Base-by-base conservation (phyloP, 306 rosid species). In the Betula pendula region DNA sequence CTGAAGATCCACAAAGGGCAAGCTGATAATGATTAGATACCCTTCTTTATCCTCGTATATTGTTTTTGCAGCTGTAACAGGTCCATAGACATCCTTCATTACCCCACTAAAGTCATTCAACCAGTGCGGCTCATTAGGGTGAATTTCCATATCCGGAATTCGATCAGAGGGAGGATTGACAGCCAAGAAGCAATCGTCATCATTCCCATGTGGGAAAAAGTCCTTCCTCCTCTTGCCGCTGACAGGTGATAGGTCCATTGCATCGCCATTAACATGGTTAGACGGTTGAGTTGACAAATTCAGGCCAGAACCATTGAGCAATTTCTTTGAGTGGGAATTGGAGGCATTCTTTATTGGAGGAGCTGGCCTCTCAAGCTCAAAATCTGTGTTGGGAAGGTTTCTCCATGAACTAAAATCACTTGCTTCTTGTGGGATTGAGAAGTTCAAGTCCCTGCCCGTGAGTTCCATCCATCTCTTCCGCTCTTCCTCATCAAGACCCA, bases 401-500 rank as follows among this genome's bases (percentile, higher is more conserved):
- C 98, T 90, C 98, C 98, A 92, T 2, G 92, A 89, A 81, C 96
- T 67, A 74, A 90, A 94, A 85, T 87, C 97, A 8, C 98, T 87
- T 29, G 98, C 98, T 81, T 94, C 97, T 6, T 81, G 53, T 35
- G 96, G 95, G 78, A 94, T 84, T 48, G 88, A 79, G 87, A 92
- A 92, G 82, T 85, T 92, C 84, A 89, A 70, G 70, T 92, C 97
- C 79, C 97, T 77, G 27, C 97, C 98, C 0, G 98, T 94, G 51
- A 94, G 93, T 77, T 92, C 97, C 13, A 85, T 77, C 98, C 97
- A 94, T 84, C 94, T 86, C 78, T 90, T 94, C 65, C 86, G 80
- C 63, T 86, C 90, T 31, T 89, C 97, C 71, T 92, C 94, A 3
- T 89, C 92, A 68, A 94, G 92, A 49, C 75, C 68, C 83, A 82